phyloP scores from a whole-genome alignment of 345 rosid genomes.

The Cardamine resedifolia region DNA sequence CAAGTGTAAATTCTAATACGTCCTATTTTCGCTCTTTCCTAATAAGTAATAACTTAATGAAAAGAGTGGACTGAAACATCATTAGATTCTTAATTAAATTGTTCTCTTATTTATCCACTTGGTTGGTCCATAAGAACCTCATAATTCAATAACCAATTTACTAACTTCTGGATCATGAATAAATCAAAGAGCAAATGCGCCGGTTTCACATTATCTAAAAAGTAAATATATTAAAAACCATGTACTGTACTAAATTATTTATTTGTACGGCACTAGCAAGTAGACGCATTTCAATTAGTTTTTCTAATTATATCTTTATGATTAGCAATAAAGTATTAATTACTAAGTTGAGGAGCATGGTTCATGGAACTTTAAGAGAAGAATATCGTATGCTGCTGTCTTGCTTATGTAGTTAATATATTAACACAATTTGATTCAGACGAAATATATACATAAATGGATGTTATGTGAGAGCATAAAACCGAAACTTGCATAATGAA shows the following conservation, averaged over 20 bases:
- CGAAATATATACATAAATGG: background rate
- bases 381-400: slow-evolving; percentile 6
- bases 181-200: slow-evolving; percentile 20
- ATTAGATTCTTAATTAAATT: slow-evolving; percentile 24
- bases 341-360: slow-evolving; percentile 24
- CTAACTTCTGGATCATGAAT: slow-evolving; percentile 18
- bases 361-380: slow-evolving; percentile 20
- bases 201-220: slow-evolving; percentile 31
- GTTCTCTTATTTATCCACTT: slow-evolving; percentile 29
- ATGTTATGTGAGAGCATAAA: background rate
- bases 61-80: slow-evolving; percentile 34
- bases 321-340: background rate
- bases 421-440: background rate
- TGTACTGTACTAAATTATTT: background rate
- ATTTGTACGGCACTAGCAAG: background rate
- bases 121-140: slow-evolving; percentile 18
- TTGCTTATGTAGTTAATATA: background rate
- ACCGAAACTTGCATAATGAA: background rate
- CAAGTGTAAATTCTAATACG: background rate
- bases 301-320: background rate
- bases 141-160: slow-evolving; percentile 12
- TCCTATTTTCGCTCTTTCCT: background rate
- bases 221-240: background rate
- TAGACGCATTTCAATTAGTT: background rate
- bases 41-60: slow-evolving; percentile 10